Evolutionary conservation across 225 moss, liverwort and hornwort genomes (phyloP).

Genomic region (Bryum argenteum): DNA sequence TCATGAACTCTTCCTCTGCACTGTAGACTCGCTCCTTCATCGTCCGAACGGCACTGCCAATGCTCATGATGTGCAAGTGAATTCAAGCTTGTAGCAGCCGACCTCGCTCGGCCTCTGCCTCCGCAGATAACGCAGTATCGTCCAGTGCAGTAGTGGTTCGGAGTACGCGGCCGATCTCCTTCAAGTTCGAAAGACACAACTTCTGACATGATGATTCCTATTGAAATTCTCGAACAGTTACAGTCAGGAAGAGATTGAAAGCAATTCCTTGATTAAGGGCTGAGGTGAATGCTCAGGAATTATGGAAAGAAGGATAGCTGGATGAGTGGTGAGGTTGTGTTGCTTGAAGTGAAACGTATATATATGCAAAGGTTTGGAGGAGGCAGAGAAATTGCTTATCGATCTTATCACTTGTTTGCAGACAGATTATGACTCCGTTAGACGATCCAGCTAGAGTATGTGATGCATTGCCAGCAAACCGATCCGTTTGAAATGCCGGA

Average conservation of each 20-base stretch:
- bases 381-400: no score
- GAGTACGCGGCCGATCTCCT: neutral
- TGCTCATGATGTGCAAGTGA: neutral
- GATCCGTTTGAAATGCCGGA: no score
- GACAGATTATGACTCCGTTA: no score
- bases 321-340: conserved; percentile 9
- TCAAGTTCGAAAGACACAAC: neutral
- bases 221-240: neutral
- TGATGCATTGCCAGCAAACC: no score
- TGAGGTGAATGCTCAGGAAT: no score
- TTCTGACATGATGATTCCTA: neutral
- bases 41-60: neutral
- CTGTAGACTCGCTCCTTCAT: neutral
- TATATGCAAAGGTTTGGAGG: no score
- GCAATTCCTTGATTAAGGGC: no score
- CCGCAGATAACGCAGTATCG: neutral
- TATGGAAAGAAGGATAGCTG: neutral
- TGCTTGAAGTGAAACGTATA: neutral
- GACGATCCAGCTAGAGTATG: no score
- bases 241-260: no score
- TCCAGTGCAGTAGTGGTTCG: neutral
- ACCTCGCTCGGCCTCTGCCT: neutral
- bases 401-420: no score
- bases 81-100: neutral
- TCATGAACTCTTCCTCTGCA: neutral